A percentile compares a stretch with the other conserved stretches of the same genome.
phyloP scores from a whole-genome alignment of 2,329 filamentous ascomycete genomes.

The Colletotrichum shisoi region DNA sequence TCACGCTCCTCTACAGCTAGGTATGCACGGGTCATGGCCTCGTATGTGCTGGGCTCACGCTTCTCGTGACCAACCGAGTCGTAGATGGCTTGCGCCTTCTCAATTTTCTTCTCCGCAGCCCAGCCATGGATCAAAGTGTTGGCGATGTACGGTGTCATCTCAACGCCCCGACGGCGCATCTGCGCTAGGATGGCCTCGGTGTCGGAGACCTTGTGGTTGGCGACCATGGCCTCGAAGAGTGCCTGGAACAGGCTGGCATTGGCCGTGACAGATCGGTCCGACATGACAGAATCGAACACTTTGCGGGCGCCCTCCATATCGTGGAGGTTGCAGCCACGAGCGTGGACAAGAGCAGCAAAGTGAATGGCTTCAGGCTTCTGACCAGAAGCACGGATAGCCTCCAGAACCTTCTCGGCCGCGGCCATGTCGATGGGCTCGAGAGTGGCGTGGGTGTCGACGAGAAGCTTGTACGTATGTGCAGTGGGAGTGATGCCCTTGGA shows the following conservation, averaged over 20 bases:
- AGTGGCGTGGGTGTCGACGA: slow-evolving; percentile 94
- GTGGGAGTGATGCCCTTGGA: slow-evolving; percentile 86
- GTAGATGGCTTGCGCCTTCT: slow-evolving; percentile 81
- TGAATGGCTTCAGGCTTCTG: slow-evolving; percentile 88
- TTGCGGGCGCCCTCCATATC: slow-evolving; percentile 84
- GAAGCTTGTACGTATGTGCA: slow-evolving; percentile 95
- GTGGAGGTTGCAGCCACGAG: slow-evolving; percentile 91
- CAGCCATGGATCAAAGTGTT: slow-evolving; percentile 98
- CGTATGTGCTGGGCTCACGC: slow-evolving; percentile 96
- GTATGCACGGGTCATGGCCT: slow-evolving; percentile 96
- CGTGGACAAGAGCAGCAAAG: slow-evolving; percentile 94
- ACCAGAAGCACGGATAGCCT: slow-evolving; percentile 76
- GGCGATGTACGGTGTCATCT: slow-evolving; percentile 96
- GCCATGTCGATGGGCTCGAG: slow-evolving; percentile 89
- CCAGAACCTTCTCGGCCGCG: slow-evolving; percentile 84
- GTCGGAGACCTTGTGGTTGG: slow-evolving; percentile 83
- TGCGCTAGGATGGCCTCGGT: slow-evolving; percentile 76
- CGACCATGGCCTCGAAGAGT: slow-evolving; percentile 95
- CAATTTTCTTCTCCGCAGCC: slow-evolving; percentile 83
- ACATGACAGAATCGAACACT: slow-evolving; percentile 82
- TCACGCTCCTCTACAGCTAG: slow-evolving; percentile 82
- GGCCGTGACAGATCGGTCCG: slow-evolving; percentile 70
- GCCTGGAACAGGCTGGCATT: slow-evolving; percentile 94
- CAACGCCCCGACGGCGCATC: slow-evolving; percentile 77
- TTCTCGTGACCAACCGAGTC: slow-evolving; percentile 76